phyloP scores from a whole-genome alignment of 352 stramenopile genomes.

The Globisporangium perplexum region DNA sequence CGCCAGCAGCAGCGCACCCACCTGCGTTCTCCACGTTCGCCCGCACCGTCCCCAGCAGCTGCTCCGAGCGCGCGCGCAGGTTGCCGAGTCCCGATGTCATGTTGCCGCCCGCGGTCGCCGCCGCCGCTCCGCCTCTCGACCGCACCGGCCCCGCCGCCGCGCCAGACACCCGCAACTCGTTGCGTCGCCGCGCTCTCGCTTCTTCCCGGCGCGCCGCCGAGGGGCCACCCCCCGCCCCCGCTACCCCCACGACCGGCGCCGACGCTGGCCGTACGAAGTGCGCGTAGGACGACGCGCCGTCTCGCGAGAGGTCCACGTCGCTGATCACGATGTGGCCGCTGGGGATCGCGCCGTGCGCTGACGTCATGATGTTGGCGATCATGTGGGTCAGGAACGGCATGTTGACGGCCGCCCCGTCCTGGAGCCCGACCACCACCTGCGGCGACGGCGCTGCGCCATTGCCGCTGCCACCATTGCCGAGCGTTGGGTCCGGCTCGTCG shows the following conservation, averaged over 20 bases:
- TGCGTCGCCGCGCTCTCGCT: constrained; percentile 4
- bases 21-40: constrained; percentile 36
- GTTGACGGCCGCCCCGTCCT: constrained; percentile 49
- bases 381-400: constrained; percentile 84
- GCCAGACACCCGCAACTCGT: constrained; percentile 1
- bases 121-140: neutral
- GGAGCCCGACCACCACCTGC: constrained; percentile 71
- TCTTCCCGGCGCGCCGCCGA: neutral
- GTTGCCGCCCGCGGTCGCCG: neutral
- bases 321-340: constrained; percentile 11
- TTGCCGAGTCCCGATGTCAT: constrained; percentile 14
- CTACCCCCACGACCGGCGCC: neutral
- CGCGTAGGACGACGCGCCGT: constrained; percentile 6
- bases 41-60: constrained; percentile 32
- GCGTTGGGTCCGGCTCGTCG: constrained; percentile 62
- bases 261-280: constrained; percentile 7
- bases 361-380: constrained; percentile 71
- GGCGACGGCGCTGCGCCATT: constrained; percentile 16
- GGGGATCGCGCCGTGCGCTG: constrained; percentile 20
- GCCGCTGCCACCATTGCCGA: constrained; percentile 5
- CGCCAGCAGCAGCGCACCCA: constrained; percentile 2
- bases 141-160: neutral
- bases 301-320: constrained; percentile 7
- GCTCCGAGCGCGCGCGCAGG: constrained; percentile 28
- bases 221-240: too few relatives aligned